Evolutionary conservation across 2,329 filamentous ascomycete species (phyloP).

Genomic region (Neofusicoccum sp.): DNA sequence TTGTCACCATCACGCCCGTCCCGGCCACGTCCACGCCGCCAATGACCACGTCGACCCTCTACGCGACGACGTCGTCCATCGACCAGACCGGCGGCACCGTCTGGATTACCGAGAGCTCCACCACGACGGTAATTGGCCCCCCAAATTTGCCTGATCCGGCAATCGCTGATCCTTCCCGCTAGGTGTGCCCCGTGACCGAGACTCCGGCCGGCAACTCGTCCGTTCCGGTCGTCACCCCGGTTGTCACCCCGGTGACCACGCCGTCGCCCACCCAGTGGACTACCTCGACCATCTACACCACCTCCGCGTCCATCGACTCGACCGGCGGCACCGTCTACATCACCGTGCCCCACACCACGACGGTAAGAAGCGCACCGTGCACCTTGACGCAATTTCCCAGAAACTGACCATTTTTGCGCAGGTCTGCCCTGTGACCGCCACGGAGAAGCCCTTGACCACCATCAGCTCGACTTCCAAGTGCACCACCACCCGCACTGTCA

Average conservation of each 20-base stretch:
- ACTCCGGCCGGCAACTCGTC: neutral
- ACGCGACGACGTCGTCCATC: neutral
- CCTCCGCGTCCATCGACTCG: slow-evolving; percentile 1
- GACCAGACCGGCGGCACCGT: neutral
- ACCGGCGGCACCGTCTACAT: slow-evolving; percentile 2
- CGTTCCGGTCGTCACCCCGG: too few relatives aligned
- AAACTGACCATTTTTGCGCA: neutral
- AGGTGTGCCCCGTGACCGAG: slow-evolving; percentile 9
- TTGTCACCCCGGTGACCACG: neutral
- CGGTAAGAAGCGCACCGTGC: neutral
- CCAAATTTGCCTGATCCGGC: neutral
- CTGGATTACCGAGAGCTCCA: neutral
- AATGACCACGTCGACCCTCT: slow-evolving; percentile 5
- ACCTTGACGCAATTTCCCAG: neutral
- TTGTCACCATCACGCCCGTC: slow-evolving; percentile 5
- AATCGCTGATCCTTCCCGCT: neutral
- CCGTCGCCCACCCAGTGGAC: slow-evolving; percentile 6
- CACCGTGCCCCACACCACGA: slow-evolving; percentile 15
- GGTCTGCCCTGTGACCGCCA: slow-evolving; percentile 18
- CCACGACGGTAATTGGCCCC: slow-evolving; percentile 3
- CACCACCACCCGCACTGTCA: slow-evolving; percentile 12
- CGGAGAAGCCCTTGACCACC: neutral
- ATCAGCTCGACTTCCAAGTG: neutral
- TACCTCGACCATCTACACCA: slow-evolving; percentile 17
- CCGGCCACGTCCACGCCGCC: neutral